phyloP scores from a whole-genome alignment of 2,329 filamentous ascomycete species.

The Epichloe brachyelytri region DNA sequence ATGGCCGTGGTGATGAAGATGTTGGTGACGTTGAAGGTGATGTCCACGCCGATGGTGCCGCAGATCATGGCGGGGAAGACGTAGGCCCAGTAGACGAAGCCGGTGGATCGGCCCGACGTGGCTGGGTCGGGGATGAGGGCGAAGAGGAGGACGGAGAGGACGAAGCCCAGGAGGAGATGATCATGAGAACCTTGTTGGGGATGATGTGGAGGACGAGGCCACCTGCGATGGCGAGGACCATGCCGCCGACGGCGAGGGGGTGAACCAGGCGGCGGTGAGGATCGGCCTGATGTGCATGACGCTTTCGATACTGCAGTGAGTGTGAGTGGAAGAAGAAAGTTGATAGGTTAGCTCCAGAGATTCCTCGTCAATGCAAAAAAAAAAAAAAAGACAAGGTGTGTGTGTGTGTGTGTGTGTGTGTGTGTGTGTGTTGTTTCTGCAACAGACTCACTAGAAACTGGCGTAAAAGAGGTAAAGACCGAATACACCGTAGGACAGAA shows the following conservation, averaged over 20 bases:
- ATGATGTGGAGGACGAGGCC: constrained; percentile 56
- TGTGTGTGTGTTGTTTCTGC: neutral
- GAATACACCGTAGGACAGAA: constrained; percentile 55
- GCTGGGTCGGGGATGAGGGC: constrained; percentile 46
- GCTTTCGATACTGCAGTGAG: constrained; percentile 39
- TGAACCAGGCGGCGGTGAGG: constrained; percentile 55
- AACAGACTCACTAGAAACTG: constrained; percentile 46
- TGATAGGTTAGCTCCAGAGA: neutral
- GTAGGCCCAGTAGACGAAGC: constrained; percentile 52
- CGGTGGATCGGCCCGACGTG: constrained; percentile 10
- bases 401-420: neutral
- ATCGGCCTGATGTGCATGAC: constrained; percentile 47
- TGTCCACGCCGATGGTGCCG: constrained; percentile 60
- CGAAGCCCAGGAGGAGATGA: constrained; percentile 48
- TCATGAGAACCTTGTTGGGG: constrained; percentile 47
- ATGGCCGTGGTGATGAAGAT: constrained; percentile 66
- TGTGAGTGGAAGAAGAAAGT: neutral
- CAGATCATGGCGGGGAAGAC: constrained; percentile 59
- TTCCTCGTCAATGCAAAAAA: neutral
- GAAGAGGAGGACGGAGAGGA: constrained; percentile 48
- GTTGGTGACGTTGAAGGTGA: constrained; percentile 62
- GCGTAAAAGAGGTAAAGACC: constrained; percentile 59
- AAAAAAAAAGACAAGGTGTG: neutral
- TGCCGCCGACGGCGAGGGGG: constrained; percentile 53
- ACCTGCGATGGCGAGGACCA: constrained; percentile 48